Evolutionary conservation across 768 basidiomycete genomes (phyloP).

Genomic region (Amanita inopinata): DNA sequence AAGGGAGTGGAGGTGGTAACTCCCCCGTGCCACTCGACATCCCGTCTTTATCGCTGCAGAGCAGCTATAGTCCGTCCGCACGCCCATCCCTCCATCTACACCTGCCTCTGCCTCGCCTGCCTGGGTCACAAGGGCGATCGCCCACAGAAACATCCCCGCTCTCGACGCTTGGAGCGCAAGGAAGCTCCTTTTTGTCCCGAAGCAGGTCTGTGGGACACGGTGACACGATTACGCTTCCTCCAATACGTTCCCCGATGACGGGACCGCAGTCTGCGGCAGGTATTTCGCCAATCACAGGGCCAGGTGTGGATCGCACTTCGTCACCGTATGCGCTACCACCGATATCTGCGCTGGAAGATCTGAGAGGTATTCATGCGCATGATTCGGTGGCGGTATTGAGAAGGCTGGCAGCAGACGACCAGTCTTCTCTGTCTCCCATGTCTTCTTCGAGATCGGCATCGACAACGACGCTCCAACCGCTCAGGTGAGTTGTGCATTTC

Average conservation of each 20-base stretch:
- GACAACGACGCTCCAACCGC: conserved; percentile 1
- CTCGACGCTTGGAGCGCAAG: conserved; percentile 3
- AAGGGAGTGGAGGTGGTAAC: conserved; percentile 1
- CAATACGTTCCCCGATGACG: conserved; percentile 23
- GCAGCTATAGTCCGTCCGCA: conserved; percentile 6
- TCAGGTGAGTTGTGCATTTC: conserved; percentile 8
- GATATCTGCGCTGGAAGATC: conserved; percentile 58
- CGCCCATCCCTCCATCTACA: conserved; percentile 9
- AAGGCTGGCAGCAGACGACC: conserved; percentile 50
- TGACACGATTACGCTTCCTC: conserved; percentile 27
- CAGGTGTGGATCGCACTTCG: not conserved
- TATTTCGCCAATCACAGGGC: conserved; percentile 12
- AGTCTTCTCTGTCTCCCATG: conserved; percentile 14
- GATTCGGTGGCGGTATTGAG: conserved; percentile 62
- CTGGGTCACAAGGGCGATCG: not conserved
- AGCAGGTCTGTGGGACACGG: conserved; percentile 3
- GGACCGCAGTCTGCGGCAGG: conserved; percentile 14
- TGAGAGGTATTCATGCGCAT: conserved; percentile 38
- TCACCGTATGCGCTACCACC: conserved; percentile 50
- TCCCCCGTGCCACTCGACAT: conserved; percentile 15
- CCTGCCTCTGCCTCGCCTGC: conserved; percentile 5
- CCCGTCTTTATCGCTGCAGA: conserved; percentile 14
- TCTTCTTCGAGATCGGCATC: conserved; percentile 16
- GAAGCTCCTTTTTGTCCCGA: conserved; percentile 5
- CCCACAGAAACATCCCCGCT: conserved; percentile 8